phyloP scores from a whole-genome alignment of 371 early-diverging fungal genomes.

The Phascolomyces articulosus region DNA sequence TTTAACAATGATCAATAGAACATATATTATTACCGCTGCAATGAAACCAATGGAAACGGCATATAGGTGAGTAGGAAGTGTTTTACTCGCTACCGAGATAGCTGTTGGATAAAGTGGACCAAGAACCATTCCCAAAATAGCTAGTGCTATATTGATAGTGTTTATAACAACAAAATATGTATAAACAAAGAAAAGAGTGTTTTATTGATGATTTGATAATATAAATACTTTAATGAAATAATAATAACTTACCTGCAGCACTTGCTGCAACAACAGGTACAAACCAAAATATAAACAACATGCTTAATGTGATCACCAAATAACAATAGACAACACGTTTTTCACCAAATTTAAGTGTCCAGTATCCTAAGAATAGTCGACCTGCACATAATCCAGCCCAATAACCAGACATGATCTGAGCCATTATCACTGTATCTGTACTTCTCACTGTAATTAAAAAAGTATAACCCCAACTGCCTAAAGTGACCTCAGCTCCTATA shows the following conservation, averaged over 20 bases:
- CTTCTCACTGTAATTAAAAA: conserved; percentile 27
- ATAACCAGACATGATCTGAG: conserved; percentile 29
- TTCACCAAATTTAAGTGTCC: conserved; percentile 26
- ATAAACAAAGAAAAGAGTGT: no score
- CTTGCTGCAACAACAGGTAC: conserved; percentile 18
- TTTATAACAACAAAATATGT: no score
- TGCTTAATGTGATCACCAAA: conserved; percentile 9
- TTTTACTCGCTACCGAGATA: conserved; percentile 19
- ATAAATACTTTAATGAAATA: not conserved
- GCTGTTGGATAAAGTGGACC: conserved; percentile 32
- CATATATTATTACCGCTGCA: conserved; percentile 15
- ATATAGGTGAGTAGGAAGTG: conserved; percentile 18
- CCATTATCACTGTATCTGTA: conserved; percentile 24
- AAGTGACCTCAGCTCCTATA: conserved; percentile 19
- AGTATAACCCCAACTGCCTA: conserved; percentile 32
- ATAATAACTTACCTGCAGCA: conserved; percentile 8
- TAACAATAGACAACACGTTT: conserved; percentile 26
- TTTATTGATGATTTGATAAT: not conserved
- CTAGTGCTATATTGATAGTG: conserved; percentile 2
- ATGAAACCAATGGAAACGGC: conserved; percentile 26
- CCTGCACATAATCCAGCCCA: conserved; percentile 30
- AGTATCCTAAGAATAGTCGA: conserved; percentile 22
- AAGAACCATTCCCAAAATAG: conserved; percentile 22
- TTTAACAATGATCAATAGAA: no score
- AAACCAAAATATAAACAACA: conserved; percentile 22